A percentile compares a stretch with the other conserved stretches of the same genome.
Evolutionary conservation across 2,329 filamentous ascomycete species (phyloP).

Genomic region (Phyllosticta citribraziliensis): DNA sequence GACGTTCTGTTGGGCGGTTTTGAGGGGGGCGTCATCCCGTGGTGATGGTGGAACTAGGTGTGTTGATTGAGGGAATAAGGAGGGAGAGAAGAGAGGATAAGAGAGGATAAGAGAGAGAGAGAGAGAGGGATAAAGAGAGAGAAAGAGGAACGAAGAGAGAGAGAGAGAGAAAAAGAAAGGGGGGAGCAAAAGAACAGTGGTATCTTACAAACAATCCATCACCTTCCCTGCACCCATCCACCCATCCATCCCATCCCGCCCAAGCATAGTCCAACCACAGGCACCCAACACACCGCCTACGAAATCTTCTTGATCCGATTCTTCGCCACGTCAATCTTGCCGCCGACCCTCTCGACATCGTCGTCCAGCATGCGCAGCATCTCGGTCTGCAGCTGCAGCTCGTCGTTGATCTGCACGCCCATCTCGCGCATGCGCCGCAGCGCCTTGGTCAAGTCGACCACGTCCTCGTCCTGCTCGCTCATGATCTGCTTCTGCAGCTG

Average conservation of each 20-base stretch:
- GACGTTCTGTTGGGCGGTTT: too few species aligned
- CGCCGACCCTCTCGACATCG: constrained; percentile 54
- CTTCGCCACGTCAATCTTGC: constrained; percentile 66
- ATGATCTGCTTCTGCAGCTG: constrained; percentile 67
- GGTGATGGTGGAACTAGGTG: too few species aligned
- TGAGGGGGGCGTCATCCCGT: too few species aligned
- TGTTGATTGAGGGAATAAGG: too few species aligned
- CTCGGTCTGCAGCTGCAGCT: constrained; percentile 61
- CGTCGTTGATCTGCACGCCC: constrained; percentile 64
- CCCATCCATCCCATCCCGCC: too few species aligned
- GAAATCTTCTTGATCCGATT: constrained; percentile 57
- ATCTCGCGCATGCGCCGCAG: constrained; percentile 67
- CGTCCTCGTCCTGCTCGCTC: constrained; percentile 62
- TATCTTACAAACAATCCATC: background rate
- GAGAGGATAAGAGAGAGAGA: too few species aligned
- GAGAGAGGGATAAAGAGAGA: background rate
- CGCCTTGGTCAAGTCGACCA: constrained; percentile 58
- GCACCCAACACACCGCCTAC: constrained; percentile 7
- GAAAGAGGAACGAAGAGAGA: background rate
- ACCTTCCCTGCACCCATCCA: background rate
- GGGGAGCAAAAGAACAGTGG: background rate
- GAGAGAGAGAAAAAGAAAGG: background rate
- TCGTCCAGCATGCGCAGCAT: constrained; percentile 58
- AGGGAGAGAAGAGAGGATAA: too few species aligned
- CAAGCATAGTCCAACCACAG: background rate